Base-by-base conservation (phyloP, 2,329 filamentous ascomycete genomes). In the Falciphora oryzae region DNA sequence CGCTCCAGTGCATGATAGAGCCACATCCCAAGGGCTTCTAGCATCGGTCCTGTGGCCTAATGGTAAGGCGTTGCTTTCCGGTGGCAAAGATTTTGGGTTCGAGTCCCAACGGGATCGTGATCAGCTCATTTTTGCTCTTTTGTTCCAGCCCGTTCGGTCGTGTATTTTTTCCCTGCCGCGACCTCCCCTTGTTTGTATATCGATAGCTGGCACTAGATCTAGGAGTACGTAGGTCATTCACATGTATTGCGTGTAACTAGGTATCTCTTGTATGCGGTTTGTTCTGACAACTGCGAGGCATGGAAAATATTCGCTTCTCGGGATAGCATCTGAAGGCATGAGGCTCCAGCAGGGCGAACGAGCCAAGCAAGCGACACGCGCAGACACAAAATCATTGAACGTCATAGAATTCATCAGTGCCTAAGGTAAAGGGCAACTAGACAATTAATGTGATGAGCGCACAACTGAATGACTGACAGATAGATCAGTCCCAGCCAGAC, bases 71-170 rank as follows among this genome's bases (percentile, higher is more conserved):
- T 53, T 53, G 44, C 44, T 53, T 53, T 53, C 44, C 44, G 44
- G 44, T 53, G 44, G 44, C 44, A 53, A 53, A 53, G 44, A 53
- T 53, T 53, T 53, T 53, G 44, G 44, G 44, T 53, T 53, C 44
- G 44, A 53, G 44, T 53, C 44, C 44, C 44, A 53, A 53, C 44
- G 44, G 44, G 44, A 53, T 53, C 44, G 44, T 65, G 3, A 50
- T 29, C 7, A 57, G 35, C 32, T 38, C 14, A 1, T 65, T 65
- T 64, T 28, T 63, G 28, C 32, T 50, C 14, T 22, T 31, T 53
- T 27, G 53, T 18, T 16, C 38, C 7, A 6, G 16, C 14, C 18
- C 16, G 16, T 6, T 44, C 16, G 32, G 32, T 2, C 38, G 4
- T 44, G 29, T 6, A 18, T 44, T 44, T 44, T 44, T 44, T 32